Conservation (phyloP, 257 asterid species). For the Solanum chilense region DNA sequence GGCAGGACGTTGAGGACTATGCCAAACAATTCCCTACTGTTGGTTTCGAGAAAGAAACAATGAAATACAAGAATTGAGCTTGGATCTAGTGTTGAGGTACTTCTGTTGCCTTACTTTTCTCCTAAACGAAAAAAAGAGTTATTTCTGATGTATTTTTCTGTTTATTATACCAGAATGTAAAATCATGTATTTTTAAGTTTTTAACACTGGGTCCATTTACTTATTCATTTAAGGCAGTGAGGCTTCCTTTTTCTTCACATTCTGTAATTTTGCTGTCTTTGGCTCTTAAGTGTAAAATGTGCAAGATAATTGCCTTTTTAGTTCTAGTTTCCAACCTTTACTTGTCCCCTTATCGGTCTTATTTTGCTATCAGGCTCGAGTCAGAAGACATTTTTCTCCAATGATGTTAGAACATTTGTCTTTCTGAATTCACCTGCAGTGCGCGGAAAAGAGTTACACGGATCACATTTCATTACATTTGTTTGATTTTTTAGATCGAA, state of each 20-base stretch:
- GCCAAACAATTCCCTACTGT: slow-evolving; percentile 88
- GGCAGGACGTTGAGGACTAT: slow-evolving; percentile 63
- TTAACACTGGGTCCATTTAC: neutral
- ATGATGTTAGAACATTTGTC: neutral
- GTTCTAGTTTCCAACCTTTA: neutral
- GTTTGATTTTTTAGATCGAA: neutral
- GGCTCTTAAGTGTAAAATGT: neutral
- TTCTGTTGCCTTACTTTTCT: neutral
- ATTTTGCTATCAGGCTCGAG: neutral
- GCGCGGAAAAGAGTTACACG: neutral
- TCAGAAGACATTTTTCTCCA: neutral
- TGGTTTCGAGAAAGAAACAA: slow-evolving; percentile 80
- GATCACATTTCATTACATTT: neutral
- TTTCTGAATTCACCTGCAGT: neutral
- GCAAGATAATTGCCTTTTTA: neutral
- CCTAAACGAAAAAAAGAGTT: neutral
- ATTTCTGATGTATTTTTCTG: neutral
- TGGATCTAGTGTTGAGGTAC: neutral
- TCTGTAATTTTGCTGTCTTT: neutral
- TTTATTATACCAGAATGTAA: neutral
- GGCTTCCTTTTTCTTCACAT: neutral
- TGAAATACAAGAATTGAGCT: slow-evolving; percentile 64
- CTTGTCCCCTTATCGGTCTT: neutral
- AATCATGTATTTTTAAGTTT: neutral
- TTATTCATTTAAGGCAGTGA: neutral